A percentile compares a stretch with the other conserved stretches of the same genome.
These are phyloP conservation scores for Maudiozyma pseudohumilis DNA, from an alignment of 805 yeast species.

Conservation along the genomic window DNA sequence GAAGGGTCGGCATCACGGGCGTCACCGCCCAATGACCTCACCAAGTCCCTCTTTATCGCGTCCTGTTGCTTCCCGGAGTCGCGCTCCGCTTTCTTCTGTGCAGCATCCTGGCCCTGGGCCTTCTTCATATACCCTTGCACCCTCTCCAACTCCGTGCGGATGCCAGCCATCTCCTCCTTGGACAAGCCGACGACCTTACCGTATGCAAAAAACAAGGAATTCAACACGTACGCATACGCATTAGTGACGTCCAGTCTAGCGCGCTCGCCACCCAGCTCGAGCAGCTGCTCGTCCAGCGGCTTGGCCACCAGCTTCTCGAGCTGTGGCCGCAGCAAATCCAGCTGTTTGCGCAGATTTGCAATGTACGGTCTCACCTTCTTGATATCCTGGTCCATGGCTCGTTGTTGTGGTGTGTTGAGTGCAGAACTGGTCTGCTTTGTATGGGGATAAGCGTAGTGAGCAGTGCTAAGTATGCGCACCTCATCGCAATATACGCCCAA, in stretches of 20 bases:
- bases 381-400: conserved; percentile 15
- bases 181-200: conserved; percentile 18
- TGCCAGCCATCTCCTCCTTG: conserved; percentile 30
- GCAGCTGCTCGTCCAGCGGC: conserved; percentile 23
- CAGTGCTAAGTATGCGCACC: too few species aligned
- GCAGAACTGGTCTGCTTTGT: too few species aligned
- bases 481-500: too few species aligned
- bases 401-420: neutral
- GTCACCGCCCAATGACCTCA: conserved; percentile 35
- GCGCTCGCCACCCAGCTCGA: conserved; percentile 14
- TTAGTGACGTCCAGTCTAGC: conserved; percentile 20
- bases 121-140: conserved; percentile 61
- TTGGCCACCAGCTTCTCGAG: conserved; percentile 15
- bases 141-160: conserved; percentile 56
- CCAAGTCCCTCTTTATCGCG: conserved; percentile 29
- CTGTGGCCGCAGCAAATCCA: conserved; percentile 13
- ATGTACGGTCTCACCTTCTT: conserved; percentile 23
- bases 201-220: conserved; percentile 24
- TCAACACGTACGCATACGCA: conserved; percentile 21
- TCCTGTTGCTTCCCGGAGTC: neutral
- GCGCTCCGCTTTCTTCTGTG: conserved; percentile 2
- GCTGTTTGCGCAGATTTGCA: conserved; percentile 16
- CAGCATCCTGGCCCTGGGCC: conserved; percentile 26
- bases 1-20: conserved; percentile 35
- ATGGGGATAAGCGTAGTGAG: too few species aligned